Evolutionary conservation across 176 grass and related monocot species (phyloP), one percentile per base, ranked within the genome.

Genomic region (Avena sativa): DNA sequence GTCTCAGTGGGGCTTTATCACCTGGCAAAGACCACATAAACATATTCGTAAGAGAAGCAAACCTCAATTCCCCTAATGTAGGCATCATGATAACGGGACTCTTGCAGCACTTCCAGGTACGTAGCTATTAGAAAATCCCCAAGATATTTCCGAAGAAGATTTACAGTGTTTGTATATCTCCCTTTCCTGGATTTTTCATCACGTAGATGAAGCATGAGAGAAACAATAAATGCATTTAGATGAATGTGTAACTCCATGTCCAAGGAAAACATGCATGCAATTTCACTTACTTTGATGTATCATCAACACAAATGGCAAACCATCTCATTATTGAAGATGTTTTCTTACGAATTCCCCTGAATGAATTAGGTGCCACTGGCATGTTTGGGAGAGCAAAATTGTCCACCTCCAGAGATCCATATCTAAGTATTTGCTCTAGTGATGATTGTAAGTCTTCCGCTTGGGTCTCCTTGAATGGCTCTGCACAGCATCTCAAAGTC

Each of bases 81-180:
- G 32, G 83, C n/a, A 77, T 90, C 90, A 81, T 93, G 90, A 64
- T 98, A 93, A 83, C 87, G 88, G 21, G 92, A 98, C 63, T 94
- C 93, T 83, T 98, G 82, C 77, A 92, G 72, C 63, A 83, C 71
- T 50, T 94, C 87, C 84, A 94, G 74, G 82, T 96, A 98, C 60
- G 87, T 95, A 78, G 93, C 86, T 92, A 98, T 95, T 74, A 98
- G 74, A 89, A 92, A 94, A 86, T 98, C 93, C 11, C 96, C 96
- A 79, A 94, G 92, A 89, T 93, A 98, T 81, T 98, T 98, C 46
- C 96, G 83, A 44, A 95, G 88, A 80, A 98, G 83, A 88, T 98
- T 94, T 43, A 87, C 72, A 58, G 80, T 91, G 57, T 86, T 81
- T 74, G 85, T 87, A 50, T 98, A 92, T 84, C 81, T 98, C 52